A percentile compares a stretch with the other conserved stretches of the same genome.
Conservation (phyloP, 805 yeast species). For the Saccharomycopsis babjevae region DNA sequence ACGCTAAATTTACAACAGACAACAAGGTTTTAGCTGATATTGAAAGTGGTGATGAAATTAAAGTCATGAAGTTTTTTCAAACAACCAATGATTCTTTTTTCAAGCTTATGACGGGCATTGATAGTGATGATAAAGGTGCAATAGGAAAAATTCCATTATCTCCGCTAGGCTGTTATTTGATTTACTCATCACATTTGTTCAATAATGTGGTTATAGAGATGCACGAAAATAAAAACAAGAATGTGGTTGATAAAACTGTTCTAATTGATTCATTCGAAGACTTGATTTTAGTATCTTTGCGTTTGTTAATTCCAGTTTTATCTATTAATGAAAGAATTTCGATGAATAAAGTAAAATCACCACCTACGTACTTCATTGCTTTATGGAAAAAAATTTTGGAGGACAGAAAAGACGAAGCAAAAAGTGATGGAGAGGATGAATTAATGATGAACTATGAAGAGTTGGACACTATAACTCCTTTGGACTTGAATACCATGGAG, state of each 20-base stretch:
- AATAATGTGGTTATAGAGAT: not conserved
- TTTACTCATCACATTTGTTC: not conserved
- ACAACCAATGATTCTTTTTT: slow-evolving; percentile 27
- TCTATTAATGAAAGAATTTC: slow-evolving; percentile 5
- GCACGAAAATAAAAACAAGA: not conserved
- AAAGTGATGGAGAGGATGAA: not conserved
- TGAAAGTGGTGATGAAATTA: slow-evolving; percentile 21
- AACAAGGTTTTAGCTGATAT: slow-evolving; percentile 19
- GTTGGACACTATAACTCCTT: not conserved
- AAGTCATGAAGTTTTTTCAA: slow-evolving; percentile 29
- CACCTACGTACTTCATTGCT: not conserved
- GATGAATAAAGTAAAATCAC: not conserved
- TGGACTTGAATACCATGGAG: not conserved
- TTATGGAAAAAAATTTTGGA: not conserved
- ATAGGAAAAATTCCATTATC: slow-evolving; percentile 6
- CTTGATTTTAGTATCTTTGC: slow-evolving; percentile 33
- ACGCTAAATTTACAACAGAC: slow-evolving; percentile 27
- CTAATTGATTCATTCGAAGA: slow-evolving; percentile 13
- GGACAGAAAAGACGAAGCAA: not conserved
- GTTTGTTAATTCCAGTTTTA: slow-evolving; percentile 32
- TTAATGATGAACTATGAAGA: not conserved
- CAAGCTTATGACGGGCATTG: not conserved
- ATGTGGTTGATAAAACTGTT: no score
- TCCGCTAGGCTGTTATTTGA: slow-evolving; percentile 5
- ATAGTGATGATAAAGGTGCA: not conserved